Evolutionary conservation across 257 asterid species (phyloP).

Genomic region (Salvia splendens): DNA sequence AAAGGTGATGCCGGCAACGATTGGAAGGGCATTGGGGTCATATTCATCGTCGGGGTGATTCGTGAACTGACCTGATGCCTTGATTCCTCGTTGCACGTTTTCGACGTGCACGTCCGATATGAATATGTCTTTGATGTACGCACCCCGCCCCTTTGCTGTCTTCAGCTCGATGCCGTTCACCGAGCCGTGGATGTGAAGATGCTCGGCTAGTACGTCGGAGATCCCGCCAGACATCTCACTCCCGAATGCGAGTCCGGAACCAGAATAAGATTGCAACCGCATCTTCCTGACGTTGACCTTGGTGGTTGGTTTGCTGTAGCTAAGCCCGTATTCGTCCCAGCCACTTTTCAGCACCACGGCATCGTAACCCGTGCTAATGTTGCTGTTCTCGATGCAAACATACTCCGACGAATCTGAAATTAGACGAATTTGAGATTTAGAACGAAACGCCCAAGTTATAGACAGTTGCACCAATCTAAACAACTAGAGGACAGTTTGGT

Average conservation of each 20-base stretch:
- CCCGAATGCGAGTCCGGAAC: slow-evolving; percentile 82
- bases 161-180: slow-evolving; percentile 60
- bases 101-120: slow-evolving; percentile 54
- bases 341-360: slow-evolving; percentile 87
- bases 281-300: slow-evolving; percentile 59
- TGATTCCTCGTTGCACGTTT: slow-evolving; percentile 58
- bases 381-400: slow-evolving; percentile 89
- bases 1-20: slow-evolving; percentile 57
- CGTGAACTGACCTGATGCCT: slow-evolving; percentile 69
- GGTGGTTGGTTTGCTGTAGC: slow-evolving; percentile 61
- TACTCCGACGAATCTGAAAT: slow-evolving; percentile 81
- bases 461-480: background rate
- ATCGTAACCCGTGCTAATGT: slow-evolving; percentile 77
- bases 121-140: slow-evolving; percentile 58
- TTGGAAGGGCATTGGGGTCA: slow-evolving; percentile 73
- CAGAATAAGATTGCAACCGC: slow-evolving; percentile 55
- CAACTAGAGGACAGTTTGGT: background rate
- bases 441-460: background rate
- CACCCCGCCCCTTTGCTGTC: slow-evolving; percentile 84
- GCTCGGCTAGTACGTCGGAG: slow-evolving; percentile 62
- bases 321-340: slow-evolving; percentile 96
- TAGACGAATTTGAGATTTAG: slow-evolving; percentile 20
- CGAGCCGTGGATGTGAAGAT: slow-evolving; percentile 54
- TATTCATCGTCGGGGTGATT: slow-evolving; percentile 81
- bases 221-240: slow-evolving; percentile 99